These are phyloP conservation scores for Talaromyces sp. DNA, from an alignment of 2,329 filamentous ascomycete genomes.

Conservation along the genomic window DNA sequence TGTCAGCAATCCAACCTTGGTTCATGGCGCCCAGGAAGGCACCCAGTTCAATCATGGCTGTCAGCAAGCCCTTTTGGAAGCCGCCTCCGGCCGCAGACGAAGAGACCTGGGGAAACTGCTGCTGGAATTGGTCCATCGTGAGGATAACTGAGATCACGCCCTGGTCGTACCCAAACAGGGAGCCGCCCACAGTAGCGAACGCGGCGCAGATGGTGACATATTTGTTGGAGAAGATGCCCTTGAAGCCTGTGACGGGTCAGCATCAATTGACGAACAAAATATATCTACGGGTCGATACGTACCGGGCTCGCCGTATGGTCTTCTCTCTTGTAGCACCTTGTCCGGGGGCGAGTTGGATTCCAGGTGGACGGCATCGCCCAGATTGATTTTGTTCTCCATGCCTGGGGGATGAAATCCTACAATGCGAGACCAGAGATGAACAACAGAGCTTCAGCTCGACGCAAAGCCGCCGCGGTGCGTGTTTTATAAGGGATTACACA, in stretches of 20 bases:
- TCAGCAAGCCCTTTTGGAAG: constrained; percentile 44
- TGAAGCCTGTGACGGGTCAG: constrained; percentile 29
- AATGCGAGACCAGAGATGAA: too few relatives aligned
- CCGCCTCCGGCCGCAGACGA: constrained; percentile 31
- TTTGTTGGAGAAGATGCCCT: constrained; percentile 43
- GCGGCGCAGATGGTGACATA: constrained; percentile 50
- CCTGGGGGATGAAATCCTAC: too few relatives aligned
- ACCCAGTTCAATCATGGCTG: constrained; percentile 52
- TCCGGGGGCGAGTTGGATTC: too few relatives aligned
- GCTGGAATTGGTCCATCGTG: constrained; percentile 49
- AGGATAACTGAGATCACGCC: constrained; percentile 43
- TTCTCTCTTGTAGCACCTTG: too few relatives aligned
- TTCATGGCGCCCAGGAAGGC: constrained; percentile 44
- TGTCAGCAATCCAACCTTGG: constrained; percentile 49
- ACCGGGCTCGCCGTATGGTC: too few relatives aligned
- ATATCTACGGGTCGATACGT: too few relatives aligned
- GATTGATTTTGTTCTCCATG: too few relatives aligned
- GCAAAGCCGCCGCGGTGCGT: too few relatives aligned
- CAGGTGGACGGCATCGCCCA: too few relatives aligned
- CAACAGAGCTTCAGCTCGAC: too few relatives aligned
- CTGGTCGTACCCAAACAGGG: constrained; percentile 48
- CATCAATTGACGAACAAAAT: too few relatives aligned
- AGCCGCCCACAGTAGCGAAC: constrained; percentile 47
- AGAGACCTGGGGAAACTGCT: constrained; percentile 40
- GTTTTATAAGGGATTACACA: too few relatives aligned